Conservation (phyloP, 306 rosid genomes). For the Potentilla sterilis region DNA sequence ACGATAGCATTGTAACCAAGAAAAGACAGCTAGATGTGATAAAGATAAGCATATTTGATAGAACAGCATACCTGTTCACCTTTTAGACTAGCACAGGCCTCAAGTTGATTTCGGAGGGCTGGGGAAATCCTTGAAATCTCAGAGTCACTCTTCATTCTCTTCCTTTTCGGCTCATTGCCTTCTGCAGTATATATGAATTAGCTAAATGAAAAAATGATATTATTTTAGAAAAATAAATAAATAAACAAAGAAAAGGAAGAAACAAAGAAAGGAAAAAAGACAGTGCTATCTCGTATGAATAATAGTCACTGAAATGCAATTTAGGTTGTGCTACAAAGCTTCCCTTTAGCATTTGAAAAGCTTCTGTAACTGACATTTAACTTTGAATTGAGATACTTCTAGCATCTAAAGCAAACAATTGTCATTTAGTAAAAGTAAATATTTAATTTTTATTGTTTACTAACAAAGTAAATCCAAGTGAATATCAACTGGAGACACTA, state of each 20-base stretch:
- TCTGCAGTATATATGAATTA: constrained; percentile 56
- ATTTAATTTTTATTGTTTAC: background rate
- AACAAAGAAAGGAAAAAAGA: background rate
- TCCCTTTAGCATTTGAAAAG: background rate
- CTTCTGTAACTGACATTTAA: background rate
- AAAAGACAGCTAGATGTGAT: background rate
- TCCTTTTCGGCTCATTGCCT: constrained; percentile 84
- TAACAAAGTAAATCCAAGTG: background rate
- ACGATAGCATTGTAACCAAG: constrained; percentile 7
- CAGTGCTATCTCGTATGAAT: constrained; percentile 20
- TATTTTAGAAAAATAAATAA: constrained; percentile 2
- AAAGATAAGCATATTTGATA: background rate
- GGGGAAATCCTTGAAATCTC: constrained; percentile 71
- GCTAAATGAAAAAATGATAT: constrained; percentile 20
- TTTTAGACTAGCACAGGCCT: constrained; percentile 69
- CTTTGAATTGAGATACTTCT: background rate
- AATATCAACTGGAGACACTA: background rate
- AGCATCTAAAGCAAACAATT: background rate
- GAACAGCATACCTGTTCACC: constrained; percentile 75
- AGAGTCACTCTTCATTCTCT: constrained; percentile 75
- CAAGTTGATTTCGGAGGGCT: constrained; percentile 63
- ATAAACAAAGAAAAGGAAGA: too few species aligned
- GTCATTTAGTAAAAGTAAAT: background rate
- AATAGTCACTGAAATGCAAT: background rate
- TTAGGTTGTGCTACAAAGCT: background rate